These are phyloP conservation scores for Vigna trinervia DNA, from an alignment of 306 rosid genomes.

Conservation along the genomic window DNA sequence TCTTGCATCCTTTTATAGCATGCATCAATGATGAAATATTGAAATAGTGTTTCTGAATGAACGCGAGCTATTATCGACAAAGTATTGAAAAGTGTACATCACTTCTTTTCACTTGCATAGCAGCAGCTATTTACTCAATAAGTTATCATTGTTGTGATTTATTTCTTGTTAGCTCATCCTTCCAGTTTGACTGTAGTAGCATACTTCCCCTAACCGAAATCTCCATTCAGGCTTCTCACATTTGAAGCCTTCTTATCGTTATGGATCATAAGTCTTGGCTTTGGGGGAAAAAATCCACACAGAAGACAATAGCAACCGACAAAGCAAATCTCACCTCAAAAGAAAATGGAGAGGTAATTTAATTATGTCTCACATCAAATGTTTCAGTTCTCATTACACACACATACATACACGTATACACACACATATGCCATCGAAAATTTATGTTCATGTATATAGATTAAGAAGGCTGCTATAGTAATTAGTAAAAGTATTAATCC, in stretches of 20 bases:
- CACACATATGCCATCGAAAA: neutral
- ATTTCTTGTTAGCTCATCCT: neutral
- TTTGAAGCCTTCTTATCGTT: constrained; percentile 38
- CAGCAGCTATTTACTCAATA: neutral
- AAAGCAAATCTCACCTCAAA: constrained; percentile 49
- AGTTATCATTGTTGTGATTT: constrained; percentile 18
- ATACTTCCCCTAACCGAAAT: constrained; percentile 5
- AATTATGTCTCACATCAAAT: neutral
- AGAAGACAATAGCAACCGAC: constrained; percentile 60
- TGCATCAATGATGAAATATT: neutral
- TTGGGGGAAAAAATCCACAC: constrained; percentile 79
- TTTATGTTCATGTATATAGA: neutral
- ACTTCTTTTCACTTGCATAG: neutral
- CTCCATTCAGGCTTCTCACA: constrained; percentile 43
- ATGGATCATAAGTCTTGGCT: constrained; percentile 84
- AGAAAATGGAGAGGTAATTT: constrained; percentile 73
- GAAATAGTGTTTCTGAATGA: constrained; percentile 18
- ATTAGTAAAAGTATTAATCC: neutral
- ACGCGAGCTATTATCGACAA: neutral
- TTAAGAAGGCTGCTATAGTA: constrained; percentile 5
- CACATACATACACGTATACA: too few species aligned
- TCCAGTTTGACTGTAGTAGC: constrained; percentile 8
- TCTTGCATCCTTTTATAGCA: neutral
- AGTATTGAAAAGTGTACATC: neutral
- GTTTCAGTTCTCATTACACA: constrained; percentile 15